These are phyloP conservation scores for Camptophora hylomeconis DNA, from an alignment of 2,329 filamentous ascomycete species.

Conservation along the genomic window DNA sequence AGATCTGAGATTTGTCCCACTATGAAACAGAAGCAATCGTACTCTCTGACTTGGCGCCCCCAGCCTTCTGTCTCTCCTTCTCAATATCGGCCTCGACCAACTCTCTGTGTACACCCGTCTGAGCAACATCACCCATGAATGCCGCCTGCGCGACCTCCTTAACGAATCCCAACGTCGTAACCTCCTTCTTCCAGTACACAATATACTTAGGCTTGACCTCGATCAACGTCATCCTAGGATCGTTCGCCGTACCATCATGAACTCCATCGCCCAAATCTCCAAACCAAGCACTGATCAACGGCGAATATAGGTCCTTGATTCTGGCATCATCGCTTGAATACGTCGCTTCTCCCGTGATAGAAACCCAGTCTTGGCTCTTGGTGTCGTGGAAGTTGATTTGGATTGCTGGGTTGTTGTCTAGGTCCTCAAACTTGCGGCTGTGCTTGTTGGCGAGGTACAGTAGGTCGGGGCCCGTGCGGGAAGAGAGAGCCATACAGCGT, in stretches of 20 bases:
- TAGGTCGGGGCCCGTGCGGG: conserved; percentile 33
- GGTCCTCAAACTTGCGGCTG: conserved; percentile 34
- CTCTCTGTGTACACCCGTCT: conserved; percentile 23
- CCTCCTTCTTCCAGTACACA: conserved; percentile 26
- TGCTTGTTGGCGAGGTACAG: conserved; percentile 37
- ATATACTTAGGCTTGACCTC: conserved; percentile 29
- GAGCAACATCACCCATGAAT: conserved; percentile 26
- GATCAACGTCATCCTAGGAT: conserved; percentile 34
- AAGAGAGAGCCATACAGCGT: conserved; percentile 36
- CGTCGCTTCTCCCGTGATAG: conserved; percentile 31
- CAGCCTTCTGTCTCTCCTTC: conserved; percentile 13
- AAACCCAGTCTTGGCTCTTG: conserved; percentile 35
- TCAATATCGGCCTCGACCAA: conserved; percentile 16
- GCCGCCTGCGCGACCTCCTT: conserved; percentile 28
- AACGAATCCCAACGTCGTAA: conserved; percentile 23
- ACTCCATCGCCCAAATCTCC: conserved; percentile 37
- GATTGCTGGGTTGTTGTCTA: conserved; percentile 28
- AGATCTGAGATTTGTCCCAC: no score
- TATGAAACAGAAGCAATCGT: no score
- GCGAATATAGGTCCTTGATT: conserved; percentile 35
- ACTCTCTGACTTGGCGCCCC: no score
- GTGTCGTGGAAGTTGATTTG: conserved; percentile 35
- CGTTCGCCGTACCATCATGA: conserved; percentile 32
- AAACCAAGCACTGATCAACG: conserved; percentile 33
- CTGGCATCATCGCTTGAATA: conserved; percentile 31